Evolutionary conservation across 2,329 filamentous ascomycete genomes (phyloP).

Genomic region (Fusarium poae): DNA sequence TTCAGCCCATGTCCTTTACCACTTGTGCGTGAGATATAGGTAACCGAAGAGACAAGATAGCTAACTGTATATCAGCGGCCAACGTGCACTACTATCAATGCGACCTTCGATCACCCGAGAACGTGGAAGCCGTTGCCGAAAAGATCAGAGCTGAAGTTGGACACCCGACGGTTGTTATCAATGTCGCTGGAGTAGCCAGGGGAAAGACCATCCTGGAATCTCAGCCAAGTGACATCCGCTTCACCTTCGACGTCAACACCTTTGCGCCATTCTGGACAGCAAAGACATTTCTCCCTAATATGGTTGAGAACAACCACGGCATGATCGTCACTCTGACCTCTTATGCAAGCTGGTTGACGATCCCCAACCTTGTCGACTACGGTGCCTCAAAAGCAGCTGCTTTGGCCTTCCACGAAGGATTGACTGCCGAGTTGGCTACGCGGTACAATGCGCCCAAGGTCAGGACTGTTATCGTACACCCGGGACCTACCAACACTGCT

Average conservation of each 20-base stretch:
- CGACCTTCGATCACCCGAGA: constrained; percentile 72
- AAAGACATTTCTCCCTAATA: constrained; percentile 75
- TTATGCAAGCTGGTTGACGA: constrained; percentile 70
- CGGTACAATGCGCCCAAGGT: constrained; percentile 73
- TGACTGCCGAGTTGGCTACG: constrained; percentile 69
- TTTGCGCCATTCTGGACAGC: constrained; percentile 76
- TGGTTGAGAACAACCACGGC: constrained; percentile 75
- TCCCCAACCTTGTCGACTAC: constrained; percentile 77
- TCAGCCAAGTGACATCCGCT: constrained; percentile 69
- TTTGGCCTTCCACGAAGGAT: constrained; percentile 75
- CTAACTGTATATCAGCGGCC: constrained; percentile 50
- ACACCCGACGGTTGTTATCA: constrained; percentile 76
- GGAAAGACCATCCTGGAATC: constrained; percentile 72
- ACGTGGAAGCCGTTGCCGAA: constrained; percentile 65
- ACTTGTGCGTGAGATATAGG: constrained; percentile 55
- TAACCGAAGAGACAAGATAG: background rate
- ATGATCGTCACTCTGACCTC: constrained; percentile 79
- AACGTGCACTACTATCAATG: constrained; percentile 77
- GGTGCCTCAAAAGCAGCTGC: constrained; percentile 74
- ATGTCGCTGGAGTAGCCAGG: constrained; percentile 76
- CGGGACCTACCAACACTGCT: constrained; percentile 57
- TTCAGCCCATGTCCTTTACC: constrained; percentile 70
- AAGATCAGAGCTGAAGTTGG: constrained; percentile 69
- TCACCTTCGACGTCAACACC: constrained; percentile 79
- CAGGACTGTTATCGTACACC: constrained; percentile 75